Evolutionary conservation across 2,329 filamentous ascomycete species (phyloP), one percentile per base, ranked within the genome.

Genomic region (Neofusicoccum sp.): DNA sequence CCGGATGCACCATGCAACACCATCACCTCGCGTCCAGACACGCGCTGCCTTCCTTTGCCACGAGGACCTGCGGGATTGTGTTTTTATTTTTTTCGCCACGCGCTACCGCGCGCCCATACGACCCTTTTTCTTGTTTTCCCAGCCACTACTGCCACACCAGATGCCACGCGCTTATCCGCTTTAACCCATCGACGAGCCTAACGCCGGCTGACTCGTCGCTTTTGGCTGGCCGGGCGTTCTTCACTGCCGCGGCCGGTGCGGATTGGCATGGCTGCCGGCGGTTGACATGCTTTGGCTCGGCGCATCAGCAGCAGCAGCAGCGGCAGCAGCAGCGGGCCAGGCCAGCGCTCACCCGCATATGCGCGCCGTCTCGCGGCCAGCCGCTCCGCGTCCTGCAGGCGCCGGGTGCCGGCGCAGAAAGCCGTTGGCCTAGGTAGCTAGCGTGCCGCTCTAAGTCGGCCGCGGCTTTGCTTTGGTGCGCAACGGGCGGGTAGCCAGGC

Each of bases 1-100:
- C 22, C 4, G n/a, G 16, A 56, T 43, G 50, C 50, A 43, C 45
- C 41, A 45, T 58, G 54, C 54, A 58, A 58, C 54, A 58, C 54
- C 54, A 58, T 58, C 54, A 58, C 54, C 54, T 58, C 39, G 54
- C 54, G 6, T 58, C 41, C 39, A 22, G 6, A 36, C n/a, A 22
- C 41, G 49, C 22, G 34, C 36, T 54, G 49, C 41, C n/a, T 7
- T 11, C 43, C 43, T 9, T 50, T 34, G 47, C 47, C 47, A 50
- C 47, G 31, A 22, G 12, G 6, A 22, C 28, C 14, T 33, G 11
- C 14, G 31, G 28, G n/a, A 29, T 56, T 28, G 41, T 44, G 43
- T 43, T 41, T 41, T 44, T 16, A 16, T 33, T n/a, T 29, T 29
- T 6, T 28, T 50, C 12, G 48, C 48, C 48, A 50, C 48, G n/a